phyloP scores from a whole-genome alignment of 176 grass and related monocot genomes.

The sorghum (Sorghum bicolor) region DNA sequence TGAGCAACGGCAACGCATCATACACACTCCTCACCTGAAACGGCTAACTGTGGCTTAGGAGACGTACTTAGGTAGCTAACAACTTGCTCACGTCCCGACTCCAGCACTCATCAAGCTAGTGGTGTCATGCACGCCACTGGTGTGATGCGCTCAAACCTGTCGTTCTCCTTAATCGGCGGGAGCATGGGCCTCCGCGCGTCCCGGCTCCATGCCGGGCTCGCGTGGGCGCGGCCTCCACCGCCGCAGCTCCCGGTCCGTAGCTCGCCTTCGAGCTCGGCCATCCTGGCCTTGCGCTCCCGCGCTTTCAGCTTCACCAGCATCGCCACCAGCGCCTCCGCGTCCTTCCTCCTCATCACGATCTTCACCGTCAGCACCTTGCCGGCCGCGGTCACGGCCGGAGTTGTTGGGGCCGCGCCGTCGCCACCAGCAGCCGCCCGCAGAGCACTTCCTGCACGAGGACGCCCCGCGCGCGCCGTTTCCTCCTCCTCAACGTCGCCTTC shows the following conservation, averaged over 20 bases:
- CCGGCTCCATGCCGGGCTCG: no score
- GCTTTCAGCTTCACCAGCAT: conserved; percentile 36
- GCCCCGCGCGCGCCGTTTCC: no score
- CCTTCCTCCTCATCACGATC: conserved; percentile 52
- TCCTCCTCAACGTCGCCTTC: background rate
- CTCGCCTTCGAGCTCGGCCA: conserved; percentile 17
- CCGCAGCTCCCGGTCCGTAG: background rate
- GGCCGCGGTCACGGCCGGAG: no score
- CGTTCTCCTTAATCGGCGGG: background rate
- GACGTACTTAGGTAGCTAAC: background rate
- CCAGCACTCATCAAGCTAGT: background rate
- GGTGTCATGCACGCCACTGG: background rate
- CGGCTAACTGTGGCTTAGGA: background rate
- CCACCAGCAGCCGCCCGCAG: background rate
- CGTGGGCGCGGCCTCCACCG: background rate
- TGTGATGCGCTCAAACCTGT: background rate
- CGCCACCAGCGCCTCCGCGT: conserved; percentile 49
- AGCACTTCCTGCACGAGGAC: background rate
- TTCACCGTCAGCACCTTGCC: conserved; percentile 27
- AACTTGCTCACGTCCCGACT: background rate
- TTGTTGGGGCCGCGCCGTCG: background rate
- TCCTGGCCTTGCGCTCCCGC: conserved; percentile 29
- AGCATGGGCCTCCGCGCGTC: background rate
- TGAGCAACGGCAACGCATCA: background rate
- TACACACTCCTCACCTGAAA: background rate